Conservation (phyloP, 2,329 filamentous ascomycete genomes). For the Hypoxylon rubiginosum region DNA sequence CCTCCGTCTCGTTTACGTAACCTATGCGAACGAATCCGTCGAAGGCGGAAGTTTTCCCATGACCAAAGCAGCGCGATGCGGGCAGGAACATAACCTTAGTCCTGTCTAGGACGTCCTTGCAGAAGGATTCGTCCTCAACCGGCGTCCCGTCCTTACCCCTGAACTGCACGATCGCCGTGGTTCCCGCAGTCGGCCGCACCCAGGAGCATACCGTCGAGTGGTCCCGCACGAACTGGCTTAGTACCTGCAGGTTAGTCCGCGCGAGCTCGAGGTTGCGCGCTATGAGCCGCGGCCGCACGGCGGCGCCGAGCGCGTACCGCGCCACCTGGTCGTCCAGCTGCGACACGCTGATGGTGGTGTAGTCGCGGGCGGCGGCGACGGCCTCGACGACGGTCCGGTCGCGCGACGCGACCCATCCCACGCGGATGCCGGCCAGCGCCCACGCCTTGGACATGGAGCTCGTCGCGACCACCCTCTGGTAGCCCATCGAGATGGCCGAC, state of each 20-base stretch:
- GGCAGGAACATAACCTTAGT: slow-evolving; percentile 82
- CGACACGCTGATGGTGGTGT: slow-evolving; percentile 89
- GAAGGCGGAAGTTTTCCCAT: slow-evolving; percentile 58
- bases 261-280: slow-evolving; percentile 74
- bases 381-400: slow-evolving; percentile 72
- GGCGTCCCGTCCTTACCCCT: slow-evolving; percentile 65
- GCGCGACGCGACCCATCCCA: slow-evolving; percentile 85
- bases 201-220: slow-evolving; percentile 73
- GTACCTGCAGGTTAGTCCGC: slow-evolving; percentile 69
- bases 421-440: slow-evolving; percentile 82
- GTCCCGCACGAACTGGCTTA: slow-evolving; percentile 73
- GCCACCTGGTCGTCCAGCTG: slow-evolving; percentile 85
- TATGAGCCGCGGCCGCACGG: slow-evolving; percentile 58
- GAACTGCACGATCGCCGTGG: slow-evolving; percentile 83
- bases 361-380: slow-evolving; percentile 77
- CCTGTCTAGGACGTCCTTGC: slow-evolving; percentile 74
- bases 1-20: slow-evolving; percentile 78
- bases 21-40: slow-evolving; percentile 83
- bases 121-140: slow-evolving; percentile 81
- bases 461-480: slow-evolving; percentile 78
- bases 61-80: slow-evolving; percentile 79
- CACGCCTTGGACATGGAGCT: slow-evolving; percentile 90
- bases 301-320: slow-evolving; percentile 74
- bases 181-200: slow-evolving; percentile 81
- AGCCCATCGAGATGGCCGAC: slow-evolving; percentile 78